Evolutionary conservation across 306 rosid species (phyloP).

Genomic region (Aeschynomene evenia): DNA sequence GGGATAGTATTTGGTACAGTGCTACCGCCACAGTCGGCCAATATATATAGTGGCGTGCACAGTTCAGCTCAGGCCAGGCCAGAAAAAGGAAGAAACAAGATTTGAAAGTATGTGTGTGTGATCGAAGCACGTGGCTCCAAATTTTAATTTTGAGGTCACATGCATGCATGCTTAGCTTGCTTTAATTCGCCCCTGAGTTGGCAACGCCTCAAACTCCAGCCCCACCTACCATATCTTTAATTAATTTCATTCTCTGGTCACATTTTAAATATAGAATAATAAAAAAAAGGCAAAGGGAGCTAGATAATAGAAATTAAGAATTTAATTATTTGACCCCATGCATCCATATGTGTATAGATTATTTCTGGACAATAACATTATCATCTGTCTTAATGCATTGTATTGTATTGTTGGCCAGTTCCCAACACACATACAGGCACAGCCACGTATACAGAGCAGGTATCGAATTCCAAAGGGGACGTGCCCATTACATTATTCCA

Average conservation of each 20-base stretch:
- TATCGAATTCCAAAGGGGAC: constrained; percentile 38
- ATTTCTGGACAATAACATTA: too few relatives aligned
- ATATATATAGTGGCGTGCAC: constrained; percentile 41
- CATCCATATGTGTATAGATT: too few relatives aligned
- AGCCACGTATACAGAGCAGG: too few relatives aligned
- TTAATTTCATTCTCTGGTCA: not conserved
- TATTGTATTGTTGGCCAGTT: constrained; percentile 32
- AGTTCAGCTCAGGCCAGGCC: not conserved
- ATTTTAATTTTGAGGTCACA: constrained; percentile 32
- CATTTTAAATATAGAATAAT: not conserved
- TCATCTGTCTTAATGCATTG: too few relatives aligned
- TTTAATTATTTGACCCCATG: constrained; percentile 11
- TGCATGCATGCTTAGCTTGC: too few relatives aligned
- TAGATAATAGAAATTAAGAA: too few relatives aligned
- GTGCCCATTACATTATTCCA: too few relatives aligned
- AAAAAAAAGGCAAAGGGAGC: too few relatives aligned
- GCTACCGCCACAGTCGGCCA: constrained; percentile 46
- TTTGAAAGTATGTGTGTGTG: constrained; percentile 28
- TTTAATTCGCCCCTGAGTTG: constrained; percentile 6
- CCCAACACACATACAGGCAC: too few relatives aligned
- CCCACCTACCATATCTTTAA: too few relatives aligned
- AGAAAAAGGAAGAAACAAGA: not conserved
- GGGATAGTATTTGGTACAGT: constrained; percentile 32
- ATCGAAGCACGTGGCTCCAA: constrained; percentile 49
- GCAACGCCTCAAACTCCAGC: not conserved